These are phyloP conservation scores for Aspergillus biplanus DNA, from an alignment of 495 filamentous ascomycete species.

Conservation along the genomic window DNA sequence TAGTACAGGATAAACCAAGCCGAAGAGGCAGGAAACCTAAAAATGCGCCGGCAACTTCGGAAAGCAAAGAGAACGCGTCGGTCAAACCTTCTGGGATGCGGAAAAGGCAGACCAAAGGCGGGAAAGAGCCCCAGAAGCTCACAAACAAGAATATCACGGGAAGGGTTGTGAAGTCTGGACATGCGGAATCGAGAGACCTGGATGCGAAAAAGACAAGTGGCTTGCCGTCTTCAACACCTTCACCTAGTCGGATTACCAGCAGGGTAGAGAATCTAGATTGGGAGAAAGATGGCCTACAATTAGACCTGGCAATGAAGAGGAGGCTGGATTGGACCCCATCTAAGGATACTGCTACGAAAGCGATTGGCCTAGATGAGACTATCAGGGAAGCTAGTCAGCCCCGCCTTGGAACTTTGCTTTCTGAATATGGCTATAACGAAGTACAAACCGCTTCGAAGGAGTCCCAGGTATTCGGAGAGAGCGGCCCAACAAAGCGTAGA, in stretches of 20 bases:
- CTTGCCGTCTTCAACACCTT: conserved; percentile 5
- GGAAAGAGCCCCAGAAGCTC: conserved; percentile 24
- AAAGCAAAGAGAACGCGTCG: conserved; percentile 19
- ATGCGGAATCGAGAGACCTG: conserved; percentile 20
- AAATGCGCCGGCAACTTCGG: conserved; percentile 5
- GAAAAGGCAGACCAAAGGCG: conserved; percentile 28
- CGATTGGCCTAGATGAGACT: conserved; percentile 20
- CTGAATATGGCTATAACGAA: conserved; percentile 41
- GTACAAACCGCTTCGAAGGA: conserved; percentile 17
- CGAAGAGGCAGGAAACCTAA: conserved; percentile 25
- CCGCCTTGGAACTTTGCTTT: conserved; percentile 35
- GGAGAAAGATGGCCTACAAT: conserved; percentile 31
- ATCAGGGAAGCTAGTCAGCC: not conserved
- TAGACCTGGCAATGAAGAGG: conserved; percentile 42
- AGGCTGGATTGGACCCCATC: conserved; percentile 52
- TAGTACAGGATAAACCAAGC: conserved; percentile 21
- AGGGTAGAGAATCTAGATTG: conserved; percentile 18
- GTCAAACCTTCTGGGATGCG: conserved; percentile 25
- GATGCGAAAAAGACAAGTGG: conserved; percentile 17
- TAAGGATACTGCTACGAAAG: conserved; percentile 23
- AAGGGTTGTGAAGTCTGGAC: conserved; percentile 38
- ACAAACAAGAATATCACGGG: conserved; percentile 43
- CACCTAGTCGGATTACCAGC: not conserved
- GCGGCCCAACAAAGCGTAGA: conserved; percentile 46
- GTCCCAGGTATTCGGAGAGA: conserved; percentile 13